Evolutionary conservation across 345 rosid genomes (phyloP).

Genomic region (Hibiscus mutabilis): DNA sequence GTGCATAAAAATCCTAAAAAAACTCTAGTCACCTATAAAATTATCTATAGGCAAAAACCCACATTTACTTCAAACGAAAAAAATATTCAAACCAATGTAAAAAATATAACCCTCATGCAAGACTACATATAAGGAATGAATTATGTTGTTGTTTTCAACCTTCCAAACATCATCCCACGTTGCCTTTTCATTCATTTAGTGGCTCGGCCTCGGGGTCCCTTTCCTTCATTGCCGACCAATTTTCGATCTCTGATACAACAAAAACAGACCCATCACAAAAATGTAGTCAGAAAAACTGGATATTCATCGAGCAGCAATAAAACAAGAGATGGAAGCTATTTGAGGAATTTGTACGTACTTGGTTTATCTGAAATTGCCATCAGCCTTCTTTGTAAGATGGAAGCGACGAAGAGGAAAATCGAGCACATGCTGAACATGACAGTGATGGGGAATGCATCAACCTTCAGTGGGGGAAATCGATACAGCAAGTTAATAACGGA

Average conservation of each 20-base stretch:
- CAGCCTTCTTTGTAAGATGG: conserved; percentile 74
- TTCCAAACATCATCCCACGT: neutral
- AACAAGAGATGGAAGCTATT: too few relatives aligned
- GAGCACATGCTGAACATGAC: conserved; percentile 99
- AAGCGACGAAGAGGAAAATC: conserved; percentile 83
- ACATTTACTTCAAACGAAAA: too few relatives aligned
- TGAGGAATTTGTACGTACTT: too few relatives aligned
- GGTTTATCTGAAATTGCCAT: conserved; percentile 69
- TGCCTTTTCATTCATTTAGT: conserved; percentile 40
- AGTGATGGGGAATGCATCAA: conserved; percentile 14
- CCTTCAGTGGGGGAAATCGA: conserved; percentile 39
- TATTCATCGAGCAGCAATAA: too few relatives aligned
- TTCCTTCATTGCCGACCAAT: conserved; percentile 47
- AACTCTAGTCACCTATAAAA: too few relatives aligned
- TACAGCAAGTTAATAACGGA: conserved; percentile 2
- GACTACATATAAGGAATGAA: conserved; percentile 9
- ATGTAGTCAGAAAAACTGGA: neutral
- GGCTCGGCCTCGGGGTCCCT: conserved; percentile 67
- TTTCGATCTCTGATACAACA: conserved; percentile 50
- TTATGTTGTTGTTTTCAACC: conserved; percentile 6
- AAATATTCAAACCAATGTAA: too few relatives aligned
- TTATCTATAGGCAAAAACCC: too few relatives aligned
- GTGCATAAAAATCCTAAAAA: too few relatives aligned
- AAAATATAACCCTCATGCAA: conserved; percentile 1
- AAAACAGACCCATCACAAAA: neutral